A percentile compares a stretch with the other conserved stretches of the same genome.
These are phyloP conservation scores for Aspergillus cejpii DNA, from an alignment of 2,329 filamentous ascomycete species.

Conservation along the genomic window DNA sequence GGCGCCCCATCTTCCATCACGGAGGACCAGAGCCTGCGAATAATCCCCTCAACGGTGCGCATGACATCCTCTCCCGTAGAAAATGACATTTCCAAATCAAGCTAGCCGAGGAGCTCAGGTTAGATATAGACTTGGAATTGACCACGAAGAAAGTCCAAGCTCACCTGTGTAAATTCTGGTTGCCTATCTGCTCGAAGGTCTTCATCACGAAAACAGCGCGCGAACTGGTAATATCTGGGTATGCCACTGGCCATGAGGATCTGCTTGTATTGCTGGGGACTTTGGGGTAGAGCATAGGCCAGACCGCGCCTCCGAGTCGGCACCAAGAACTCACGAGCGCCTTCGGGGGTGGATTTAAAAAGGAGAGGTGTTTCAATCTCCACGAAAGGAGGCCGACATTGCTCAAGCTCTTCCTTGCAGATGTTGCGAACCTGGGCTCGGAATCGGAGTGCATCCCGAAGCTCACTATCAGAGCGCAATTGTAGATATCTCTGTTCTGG, in stretches of 20 bases:
- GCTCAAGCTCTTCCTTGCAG: slow-evolving; percentile 50
- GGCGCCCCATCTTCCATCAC: slow-evolving; percentile 43
- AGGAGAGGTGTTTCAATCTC: slow-evolving; percentile 89
- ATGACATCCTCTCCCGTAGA: slow-evolving; percentile 66
- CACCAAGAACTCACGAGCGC: slow-evolving; percentile 88
- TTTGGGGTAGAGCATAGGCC: slow-evolving; percentile 89
- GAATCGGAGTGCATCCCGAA: slow-evolving; percentile 63
- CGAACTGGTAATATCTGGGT: slow-evolving; percentile 80
- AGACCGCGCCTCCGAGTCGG: slow-evolving; percentile 69
- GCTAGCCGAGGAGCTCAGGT: slow-evolving; percentile 42
- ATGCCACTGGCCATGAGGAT: slow-evolving; percentile 90
- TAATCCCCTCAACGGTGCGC: slow-evolving; percentile 46
- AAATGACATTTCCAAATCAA: slow-evolving; percentile 93
- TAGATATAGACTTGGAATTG: neutral
- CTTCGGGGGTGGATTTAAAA: slow-evolving; percentile 96
- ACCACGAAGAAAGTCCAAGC: slow-evolving; percentile 2
- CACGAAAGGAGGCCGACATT: slow-evolving; percentile 51
- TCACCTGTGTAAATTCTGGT: slow-evolving; percentile 88
- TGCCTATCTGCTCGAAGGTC: slow-evolving; percentile 87
- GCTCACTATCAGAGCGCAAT: slow-evolving; percentile 63
- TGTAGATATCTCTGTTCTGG: slow-evolving; percentile 74
- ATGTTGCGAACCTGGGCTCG: slow-evolving; percentile 56
- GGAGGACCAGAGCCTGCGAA: slow-evolving; percentile 51
- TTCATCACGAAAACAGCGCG: slow-evolving; percentile 90
- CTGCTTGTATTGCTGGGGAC: slow-evolving; percentile 97